Conservation (phyloP, 2,329 filamentous ascomycete genomes). For the Ophiostoma fasciatum region DNA sequence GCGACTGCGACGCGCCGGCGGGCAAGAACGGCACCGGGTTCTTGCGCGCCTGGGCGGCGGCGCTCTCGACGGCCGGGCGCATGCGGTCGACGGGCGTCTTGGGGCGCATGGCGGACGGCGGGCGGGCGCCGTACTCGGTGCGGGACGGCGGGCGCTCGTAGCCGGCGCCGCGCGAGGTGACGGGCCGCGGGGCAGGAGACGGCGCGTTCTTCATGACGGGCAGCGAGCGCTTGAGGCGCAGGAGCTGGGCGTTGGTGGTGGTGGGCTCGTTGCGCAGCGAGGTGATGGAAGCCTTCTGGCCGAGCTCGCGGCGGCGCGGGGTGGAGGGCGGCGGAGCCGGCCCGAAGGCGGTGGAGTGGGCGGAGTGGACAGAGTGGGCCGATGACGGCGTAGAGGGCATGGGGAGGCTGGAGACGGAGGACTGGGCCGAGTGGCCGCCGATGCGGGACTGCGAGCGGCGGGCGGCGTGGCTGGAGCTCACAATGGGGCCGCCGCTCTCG, state of each 20-base stretch:
- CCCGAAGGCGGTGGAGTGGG: conserved; percentile 47
- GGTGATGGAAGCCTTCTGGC: conserved; percentile 36
- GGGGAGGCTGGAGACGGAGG: conserved; percentile 49
- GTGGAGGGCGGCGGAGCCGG: conserved; percentile 41
- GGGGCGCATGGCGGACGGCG: conserved; percentile 39
- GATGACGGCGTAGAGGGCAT: conserved; percentile 45
- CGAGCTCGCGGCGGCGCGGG: conserved; percentile 45
- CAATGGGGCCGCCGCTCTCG: conserved; percentile 64
- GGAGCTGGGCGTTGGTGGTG: conserved; percentile 50
- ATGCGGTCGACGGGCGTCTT: conserved; percentile 58
- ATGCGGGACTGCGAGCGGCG: conserved; percentile 53
- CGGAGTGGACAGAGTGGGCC: conserved; percentile 30
- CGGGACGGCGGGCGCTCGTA: conserved; percentile 46
- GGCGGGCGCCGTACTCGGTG: conserved; percentile 31
- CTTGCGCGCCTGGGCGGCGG: conserved; percentile 39
- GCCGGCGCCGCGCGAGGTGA: conserved; percentile 23
- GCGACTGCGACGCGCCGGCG: conserved; percentile 54
- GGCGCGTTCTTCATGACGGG: conserved; percentile 40
- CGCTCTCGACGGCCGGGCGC: conserved; percentile 34
- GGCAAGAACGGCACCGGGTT: conserved; percentile 62
- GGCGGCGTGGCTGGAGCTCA: conserved; percentile 31
- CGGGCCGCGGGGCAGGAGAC: conserved; percentile 32
- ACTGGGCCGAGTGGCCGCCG: conserved; percentile 53
- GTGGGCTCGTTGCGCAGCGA: conserved; percentile 43
- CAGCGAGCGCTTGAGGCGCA: conserved; percentile 51